These are phyloP conservation scores for Ensete glaucum DNA, from an alignment of 176 grass and related monocot species.

Conservation along the genomic window DNA sequence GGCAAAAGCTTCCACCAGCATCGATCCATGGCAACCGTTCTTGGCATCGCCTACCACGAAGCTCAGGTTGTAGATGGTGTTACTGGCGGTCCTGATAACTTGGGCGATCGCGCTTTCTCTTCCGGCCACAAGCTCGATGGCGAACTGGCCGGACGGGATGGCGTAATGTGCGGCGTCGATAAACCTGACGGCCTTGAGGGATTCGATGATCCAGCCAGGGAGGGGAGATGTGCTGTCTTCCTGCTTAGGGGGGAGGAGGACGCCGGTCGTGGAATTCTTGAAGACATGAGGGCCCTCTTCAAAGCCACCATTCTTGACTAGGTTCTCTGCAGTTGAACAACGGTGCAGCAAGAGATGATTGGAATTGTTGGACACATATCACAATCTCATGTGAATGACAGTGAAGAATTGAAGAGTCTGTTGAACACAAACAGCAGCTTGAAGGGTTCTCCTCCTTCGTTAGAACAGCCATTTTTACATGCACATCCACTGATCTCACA, in stretches of 20 bases:
- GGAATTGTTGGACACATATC: too few relatives aligned
- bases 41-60: conserved; percentile 73
- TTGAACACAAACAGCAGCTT: too few relatives aligned
- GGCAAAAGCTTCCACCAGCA: conserved; percentile 82
- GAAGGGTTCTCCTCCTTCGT: too few relatives aligned
- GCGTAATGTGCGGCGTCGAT: conserved; percentile 78
- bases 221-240: conserved; percentile 75
- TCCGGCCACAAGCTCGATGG: conserved; percentile 88
- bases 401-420: too few relatives aligned
- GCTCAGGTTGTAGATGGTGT: conserved; percentile 63
- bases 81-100: conserved; percentile 66
- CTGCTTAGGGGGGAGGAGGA: conserved; percentile 42
- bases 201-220: conserved; percentile 94
- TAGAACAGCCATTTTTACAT: too few relatives aligned
- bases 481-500: too few relatives aligned
- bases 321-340: conserved; percentile 39
- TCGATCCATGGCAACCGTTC: conserved; percentile 88
- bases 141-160: conserved; percentile 55
- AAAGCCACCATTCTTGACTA: conserved; percentile 77
- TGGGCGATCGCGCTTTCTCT: conserved; percentile 94
- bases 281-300: conserved; percentile 44
- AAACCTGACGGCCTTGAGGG: conserved; percentile 91
- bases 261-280: conserved; percentile 48
- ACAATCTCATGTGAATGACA: too few relatives aligned
- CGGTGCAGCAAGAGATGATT: too few relatives aligned